Evolutionary conservation across 108 stramenopile genomes (phyloP).

Genomic region (Cyclotella baltica): DNA sequence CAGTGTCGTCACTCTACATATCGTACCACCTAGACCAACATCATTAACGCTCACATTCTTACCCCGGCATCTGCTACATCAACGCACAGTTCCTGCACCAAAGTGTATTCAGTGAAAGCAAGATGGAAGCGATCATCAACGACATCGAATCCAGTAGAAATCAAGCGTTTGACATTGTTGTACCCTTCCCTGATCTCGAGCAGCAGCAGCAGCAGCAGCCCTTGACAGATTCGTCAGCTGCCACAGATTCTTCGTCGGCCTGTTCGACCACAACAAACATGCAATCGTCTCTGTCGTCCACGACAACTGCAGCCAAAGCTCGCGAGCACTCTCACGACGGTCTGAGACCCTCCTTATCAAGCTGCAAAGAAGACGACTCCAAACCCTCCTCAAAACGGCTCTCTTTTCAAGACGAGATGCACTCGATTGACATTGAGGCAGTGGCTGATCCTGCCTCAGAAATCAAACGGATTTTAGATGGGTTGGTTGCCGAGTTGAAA

Average conservation of each 20-base stretch:
- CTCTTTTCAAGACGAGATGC: slow-evolving; percentile 3
- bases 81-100: not conserved
- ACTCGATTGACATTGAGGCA: not conserved
- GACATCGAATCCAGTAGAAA: too few species aligned
- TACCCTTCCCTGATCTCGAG: too few species aligned
- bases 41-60: not conserved
- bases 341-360: not conserved
- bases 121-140: too few species aligned
- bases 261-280: not conserved
- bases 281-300: not conserved
- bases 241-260: too few species aligned
- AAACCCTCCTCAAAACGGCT: not conserved
- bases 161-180: too few species aligned
- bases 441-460: not conserved
- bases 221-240: too few species aligned
- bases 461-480: slow-evolving; percentile 5
- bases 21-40: slow-evolving; percentile 9
- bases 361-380: not conserved
- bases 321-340: not conserved
- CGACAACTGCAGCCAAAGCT: not conserved
- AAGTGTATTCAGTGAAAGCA: not conserved
- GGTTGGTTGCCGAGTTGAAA: slow-evolving; percentile 5
- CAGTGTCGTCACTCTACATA: not conserved
- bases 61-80: not conserved
- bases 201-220: not conserved